phyloP scores from a whole-genome alignment of 1,284 basidiomycete species.

The Ustilago shanxiensis region DNA sequence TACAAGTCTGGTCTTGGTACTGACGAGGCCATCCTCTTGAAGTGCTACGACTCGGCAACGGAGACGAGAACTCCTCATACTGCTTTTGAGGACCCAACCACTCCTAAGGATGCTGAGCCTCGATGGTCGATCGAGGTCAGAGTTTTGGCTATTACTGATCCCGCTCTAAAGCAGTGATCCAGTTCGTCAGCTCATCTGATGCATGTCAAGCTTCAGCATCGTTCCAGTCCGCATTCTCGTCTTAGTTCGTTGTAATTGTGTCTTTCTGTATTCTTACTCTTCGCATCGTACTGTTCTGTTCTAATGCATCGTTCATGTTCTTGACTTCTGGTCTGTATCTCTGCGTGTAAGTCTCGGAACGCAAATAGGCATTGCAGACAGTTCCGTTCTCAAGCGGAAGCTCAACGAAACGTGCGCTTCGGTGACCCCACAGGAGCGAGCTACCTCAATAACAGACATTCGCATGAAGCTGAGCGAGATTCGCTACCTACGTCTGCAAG shows the following conservation, averaged over 20 bases:
- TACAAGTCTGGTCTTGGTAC: constrained; percentile 77
- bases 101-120: constrained; percentile 50
- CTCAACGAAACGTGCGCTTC: too few species aligned
- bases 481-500: too few species aligned
- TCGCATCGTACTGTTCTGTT: not conserved
- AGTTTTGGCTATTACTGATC: constrained; percentile 57
- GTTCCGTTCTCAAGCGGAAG: too few species aligned
- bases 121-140: constrained; percentile 59
- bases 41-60: constrained; percentile 74
- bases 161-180: constrained; percentile 14
- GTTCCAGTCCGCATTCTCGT: not conserved
- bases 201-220: not conserved
- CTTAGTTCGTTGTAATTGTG: not conserved
- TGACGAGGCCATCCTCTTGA: constrained; percentile 78
- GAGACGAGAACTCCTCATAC: constrained; percentile 61
- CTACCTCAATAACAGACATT: too few species aligned
- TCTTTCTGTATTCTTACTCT: not conserved
- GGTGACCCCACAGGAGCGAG: too few species aligned
- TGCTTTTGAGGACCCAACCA: constrained; percentile 55
- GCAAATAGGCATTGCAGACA: too few species aligned
- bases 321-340: too few species aligned
- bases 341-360: too few species aligned
- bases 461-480: too few species aligned
- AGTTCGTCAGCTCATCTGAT: not conserved
- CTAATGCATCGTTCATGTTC: too few species aligned